Base-by-base conservation (phyloP, 768 basidiomycete genomes). In the Gyrodon lividus region DNA sequence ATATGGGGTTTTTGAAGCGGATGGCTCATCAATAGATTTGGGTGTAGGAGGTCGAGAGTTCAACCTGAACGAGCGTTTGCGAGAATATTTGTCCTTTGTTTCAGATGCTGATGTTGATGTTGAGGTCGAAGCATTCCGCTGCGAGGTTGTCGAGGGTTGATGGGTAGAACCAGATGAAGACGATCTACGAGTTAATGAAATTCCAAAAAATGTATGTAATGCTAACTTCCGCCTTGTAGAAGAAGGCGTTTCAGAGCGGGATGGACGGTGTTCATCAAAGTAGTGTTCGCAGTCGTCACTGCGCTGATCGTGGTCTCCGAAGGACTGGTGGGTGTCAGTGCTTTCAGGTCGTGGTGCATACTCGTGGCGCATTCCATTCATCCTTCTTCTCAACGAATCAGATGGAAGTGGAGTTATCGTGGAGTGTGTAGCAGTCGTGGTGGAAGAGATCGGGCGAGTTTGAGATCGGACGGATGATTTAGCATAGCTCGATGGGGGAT, bases 371-470 rank as follows among this genome's bases (percentile, higher is more conserved):
- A 43, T 44, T 30, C 43, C 48, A 14, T 52, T 51, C 19, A 55
- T 6, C 41, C 59, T 62, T n/a, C 55, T 59, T 51, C 60, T 53
- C 26, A 57, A n/a, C 19, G 49, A 39, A 69, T 81, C 67, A 22
- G 79, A 79, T 0, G 81, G 80, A 14, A 71, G 70, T n/a, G 83
- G 82, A 6, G 78, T 81, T 48, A 82, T 72, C 5, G 85, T 86
- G 17, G 78, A 74, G 59, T 80, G 79, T 2, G 85, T 85, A 1
- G 80, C 77, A 16, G 80, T 80, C 0, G 85, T 85, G 0, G 80
- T 82, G 19, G 82, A 78, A 3, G 86, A 87, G 20, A 89, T 69
- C 4, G 87, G 87, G 6, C 86, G 79, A 19, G 80, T 83, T 52
- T 73, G 72, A 50, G 70, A 62, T 19, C 83, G 77, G 5, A 77